These are phyloP conservation scores for Didymella sp. DNA, from an alignment of 2,329 filamentous ascomycete genomes.

Conservation along the genomic window DNA sequence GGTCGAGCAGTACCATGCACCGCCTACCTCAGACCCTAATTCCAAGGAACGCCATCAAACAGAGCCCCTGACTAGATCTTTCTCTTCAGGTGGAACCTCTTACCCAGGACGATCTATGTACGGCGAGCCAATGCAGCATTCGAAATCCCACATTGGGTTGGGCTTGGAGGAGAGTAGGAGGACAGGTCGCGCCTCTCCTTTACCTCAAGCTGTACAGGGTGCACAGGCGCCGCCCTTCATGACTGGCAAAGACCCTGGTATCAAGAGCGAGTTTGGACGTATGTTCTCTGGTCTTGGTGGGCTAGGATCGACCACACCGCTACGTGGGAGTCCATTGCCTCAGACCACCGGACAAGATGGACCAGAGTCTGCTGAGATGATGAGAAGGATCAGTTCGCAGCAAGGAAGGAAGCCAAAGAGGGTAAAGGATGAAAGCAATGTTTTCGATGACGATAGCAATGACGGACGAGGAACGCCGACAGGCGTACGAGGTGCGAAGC, in stretches of 20 bases:
- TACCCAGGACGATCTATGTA: slow-evolving; percentile 40
- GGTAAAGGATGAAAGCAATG: slow-evolving; percentile 76
- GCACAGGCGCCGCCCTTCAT: slow-evolving; percentile 82
- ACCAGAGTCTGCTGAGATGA: slow-evolving; percentile 40
- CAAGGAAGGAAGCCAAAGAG: slow-evolving; percentile 60
- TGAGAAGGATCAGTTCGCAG: slow-evolving; percentile 49
- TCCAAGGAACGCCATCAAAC: slow-evolving; percentile 44
- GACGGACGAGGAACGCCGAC: slow-evolving; percentile 68
- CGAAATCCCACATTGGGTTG: slow-evolving; percentile 74
- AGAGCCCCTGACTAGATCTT: slow-evolving; percentile 45
- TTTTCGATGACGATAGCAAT: slow-evolving; percentile 69
- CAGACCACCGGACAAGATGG: slow-evolving; percentile 39
- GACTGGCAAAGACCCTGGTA: slow-evolving; percentile 81
- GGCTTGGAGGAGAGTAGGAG: slow-evolving; percentile 77
- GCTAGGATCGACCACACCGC: slow-evolving; percentile 64
- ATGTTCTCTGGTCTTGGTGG: slow-evolving; percentile 94
- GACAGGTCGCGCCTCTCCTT: slow-evolving; percentile 81
- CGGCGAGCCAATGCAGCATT: slow-evolving; percentile 65
- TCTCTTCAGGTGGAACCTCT: slow-evolving; percentile 41
- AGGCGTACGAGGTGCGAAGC: slow-evolving; percentile 72
- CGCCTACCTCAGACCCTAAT: slow-evolving; percentile 49
- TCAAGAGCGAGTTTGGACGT: slow-evolving; percentile 92
- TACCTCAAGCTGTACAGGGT: slow-evolving; percentile 93
- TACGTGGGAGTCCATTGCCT: slow-evolving; percentile 58
- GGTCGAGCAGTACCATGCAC: slow-evolving; percentile 49